A percentile compares a stretch with the other conserved stretches of the same genome.
Conservation (phyloP, 768 basidiomycete genomes). For the Xerocomus brunneocitrinus region DNA sequence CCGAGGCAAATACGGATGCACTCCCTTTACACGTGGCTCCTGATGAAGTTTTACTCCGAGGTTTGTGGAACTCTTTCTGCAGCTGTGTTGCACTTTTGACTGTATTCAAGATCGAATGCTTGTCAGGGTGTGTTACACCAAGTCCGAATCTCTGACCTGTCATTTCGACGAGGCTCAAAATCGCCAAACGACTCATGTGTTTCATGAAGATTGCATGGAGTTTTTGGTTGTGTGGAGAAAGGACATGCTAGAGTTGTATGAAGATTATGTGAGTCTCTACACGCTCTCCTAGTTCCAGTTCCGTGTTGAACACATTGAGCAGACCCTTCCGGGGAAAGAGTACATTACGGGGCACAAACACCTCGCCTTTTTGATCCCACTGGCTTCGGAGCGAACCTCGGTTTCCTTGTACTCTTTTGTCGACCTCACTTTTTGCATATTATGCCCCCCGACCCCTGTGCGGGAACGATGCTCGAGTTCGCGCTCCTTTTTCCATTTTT, state of each 20-base stretch:
- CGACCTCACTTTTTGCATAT: slow-evolving; percentile 78
- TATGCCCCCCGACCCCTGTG: slow-evolving; percentile 54
- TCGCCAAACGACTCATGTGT: slow-evolving; percentile 56
- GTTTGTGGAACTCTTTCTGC: slow-evolving; percentile 36
- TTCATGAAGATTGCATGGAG: slow-evolving; percentile 70
- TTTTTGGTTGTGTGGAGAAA: slow-evolving; percentile 84
- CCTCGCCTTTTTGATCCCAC: slow-evolving; percentile 74
- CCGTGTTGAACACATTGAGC: slow-evolving; percentile 7
- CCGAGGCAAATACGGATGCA: slow-evolving; percentile 41
- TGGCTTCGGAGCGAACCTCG: slow-evolving; percentile 55
- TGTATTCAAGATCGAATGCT: slow-evolving; percentile 77
- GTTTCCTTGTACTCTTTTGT: slow-evolving; percentile 86
- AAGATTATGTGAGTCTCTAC: slow-evolving; percentile 64
- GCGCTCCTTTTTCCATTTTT: slow-evolving; percentile 45
- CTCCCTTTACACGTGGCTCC: slow-evolving; percentile 21
- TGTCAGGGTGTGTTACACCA: slow-evolving; percentile 66
- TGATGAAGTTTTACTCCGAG: slow-evolving; percentile 69
- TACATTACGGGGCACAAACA: slow-evolving; percentile 68
- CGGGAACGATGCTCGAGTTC: slow-evolving; percentile 36
- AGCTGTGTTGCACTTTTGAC: slow-evolving; percentile 11
- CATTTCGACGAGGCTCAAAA: slow-evolving; percentile 66
- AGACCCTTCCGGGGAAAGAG: slow-evolving; percentile 66
- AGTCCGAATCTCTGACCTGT: slow-evolving; percentile 42
- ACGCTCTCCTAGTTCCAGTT: not conserved
- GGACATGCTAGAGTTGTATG: slow-evolving; percentile 75